Evolutionary conservation across 345 rosid genomes (phyloP).

Genomic region (thale cress (Arabidopsis thaliana)): TAIR10.1 NC_003076.8:4828501-4829000

Average conservation of each 20-base stretch:
- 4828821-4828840: not conserved
- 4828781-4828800: not conserved
- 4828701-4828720: not conserved
- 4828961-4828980: slow-evolving; percentile 52
- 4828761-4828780: slow-evolving; percentile 33
- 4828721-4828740: slow-evolving; percentile 11
- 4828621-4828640: too few species aligned
- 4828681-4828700: not conserved
- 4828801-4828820: not conserved
- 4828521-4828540: not conserved
- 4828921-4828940: slow-evolving; percentile 47
- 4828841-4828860: too few species aligned
- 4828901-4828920: slow-evolving; percentile 40
- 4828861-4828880: too few species aligned
- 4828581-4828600: not conserved
- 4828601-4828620: not conserved
- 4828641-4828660: not conserved
- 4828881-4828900: not conserved
- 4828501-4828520: not conserved
- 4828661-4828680: not conserved
- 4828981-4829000: slow-evolving; percentile 48
- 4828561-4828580: not conserved
- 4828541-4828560: not conserved
- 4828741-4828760: slow-evolving; percentile 28
- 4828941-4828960: slow-evolving; percentile 56